Base-by-base conservation (phyloP, 2,329 filamentous ascomycete genomes). In the Apiospora arundinis region DNA sequence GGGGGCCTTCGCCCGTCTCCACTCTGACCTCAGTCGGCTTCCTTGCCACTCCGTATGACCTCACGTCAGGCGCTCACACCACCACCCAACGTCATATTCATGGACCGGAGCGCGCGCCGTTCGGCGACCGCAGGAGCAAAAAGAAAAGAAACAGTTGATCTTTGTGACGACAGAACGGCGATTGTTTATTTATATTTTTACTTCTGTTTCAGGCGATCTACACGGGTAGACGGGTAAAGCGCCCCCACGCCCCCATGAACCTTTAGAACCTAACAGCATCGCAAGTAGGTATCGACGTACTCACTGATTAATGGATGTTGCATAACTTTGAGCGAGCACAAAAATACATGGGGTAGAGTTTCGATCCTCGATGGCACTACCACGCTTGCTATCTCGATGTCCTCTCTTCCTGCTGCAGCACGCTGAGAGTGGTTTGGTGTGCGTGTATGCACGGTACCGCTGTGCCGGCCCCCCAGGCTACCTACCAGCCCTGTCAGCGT, bases 21-120 rank as follows among this genome's bases (percentile, higher is more conserved):
- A 63, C 56, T 32, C 56, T 63, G 56, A 63, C 56, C 56, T 63
- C 56, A 63, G 56, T 63, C 56, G 32, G 28, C 11, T n/a, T 28
- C 14, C 56, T 40, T 21, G 56, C 56, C 56, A 63, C 56, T 40
- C 56, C 56, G 56, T 63, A 63, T 63, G 56, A 63, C 32, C 32
- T 63, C 56, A 63, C 56, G 11, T 21, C 25, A 56, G 32, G 25
- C 21, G 52, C 52, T 60, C 52, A 28, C 52, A 60, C 52, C 52
- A 60, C 52, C 56, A 63, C 32, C 5, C 32, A 63, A n/a, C 56
- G 56, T 63, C 56, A 63, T 63, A 18, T 14, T 63, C 56, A 28
- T 21, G 56, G 14, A n/a, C 21, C 21, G 56, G 56, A 63, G 56
- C 2, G 2, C 18, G 21, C 56, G 56, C 56, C 56, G 56, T 21